Percentiles rank a stretch among this genome's conserved stretches.
Evolutionary conservation across 176 grass and related monocot species (phyloP).

Genomic region (Triticum dicoccoides): DNA sequence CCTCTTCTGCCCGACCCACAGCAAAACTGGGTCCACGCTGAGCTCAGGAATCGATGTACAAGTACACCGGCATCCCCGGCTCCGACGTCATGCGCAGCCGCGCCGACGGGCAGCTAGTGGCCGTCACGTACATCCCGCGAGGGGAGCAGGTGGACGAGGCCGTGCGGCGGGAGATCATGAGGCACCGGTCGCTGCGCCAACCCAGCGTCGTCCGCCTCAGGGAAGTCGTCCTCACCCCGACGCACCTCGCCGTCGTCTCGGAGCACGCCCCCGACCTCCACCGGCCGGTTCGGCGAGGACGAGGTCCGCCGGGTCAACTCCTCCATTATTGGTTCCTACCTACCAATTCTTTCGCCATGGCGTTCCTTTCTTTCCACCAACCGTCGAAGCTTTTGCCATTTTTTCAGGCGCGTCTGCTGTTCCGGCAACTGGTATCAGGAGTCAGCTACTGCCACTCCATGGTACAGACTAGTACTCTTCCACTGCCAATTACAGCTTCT

Average conservation of each 20-base stretch:
- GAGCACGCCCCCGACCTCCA: conserved; percentile 68
- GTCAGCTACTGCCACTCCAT: conserved; percentile 86
- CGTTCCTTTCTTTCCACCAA: background rate
- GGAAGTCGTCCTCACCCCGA: conserved; percentile 76
- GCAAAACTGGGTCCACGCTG: too few relatives aligned
- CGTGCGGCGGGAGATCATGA: conserved; percentile 93
- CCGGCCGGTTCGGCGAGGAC: conserved; percentile 71
- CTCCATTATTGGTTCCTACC: too few relatives aligned
- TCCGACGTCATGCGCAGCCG: conserved; percentile 50
- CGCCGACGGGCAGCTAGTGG: conserved; percentile 58
- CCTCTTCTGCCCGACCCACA: too few relatives aligned
- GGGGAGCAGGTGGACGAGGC: conserved; percentile 97
- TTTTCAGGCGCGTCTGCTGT: conserved; percentile 66
- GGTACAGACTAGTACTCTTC: conserved; percentile 5
- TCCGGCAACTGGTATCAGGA: conserved; percentile 67
- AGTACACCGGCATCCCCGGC: too few relatives aligned
- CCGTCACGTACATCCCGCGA: conserved; percentile 80
- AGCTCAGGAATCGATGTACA: too few relatives aligned
- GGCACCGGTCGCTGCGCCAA: conserved; percentile 81
- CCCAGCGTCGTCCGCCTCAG: conserved; percentile 88
- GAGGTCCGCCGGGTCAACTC: conserved; percentile 24
- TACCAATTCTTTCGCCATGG: background rate
- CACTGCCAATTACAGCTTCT: background rate
- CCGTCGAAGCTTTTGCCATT: background rate
- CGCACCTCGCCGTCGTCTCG: conserved; percentile 76